Conservation (phyloP, 1,284 basidiomycete genomes). For the Vanrija sp. region DNA sequence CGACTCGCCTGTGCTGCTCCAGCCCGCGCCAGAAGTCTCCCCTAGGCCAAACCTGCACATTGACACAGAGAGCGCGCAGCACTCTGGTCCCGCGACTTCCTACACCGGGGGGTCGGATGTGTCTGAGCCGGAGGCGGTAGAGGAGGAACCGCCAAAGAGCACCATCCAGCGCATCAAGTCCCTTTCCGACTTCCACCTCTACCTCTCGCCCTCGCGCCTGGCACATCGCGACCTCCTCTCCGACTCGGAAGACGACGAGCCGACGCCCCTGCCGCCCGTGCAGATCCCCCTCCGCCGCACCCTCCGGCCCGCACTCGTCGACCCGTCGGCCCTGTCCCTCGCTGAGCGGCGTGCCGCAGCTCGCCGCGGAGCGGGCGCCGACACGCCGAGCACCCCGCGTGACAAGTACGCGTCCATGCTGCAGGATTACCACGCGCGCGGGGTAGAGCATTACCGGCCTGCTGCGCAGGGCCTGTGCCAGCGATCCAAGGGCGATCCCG, state of each 20-base stretch:
- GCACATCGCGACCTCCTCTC: constrained; percentile 40
- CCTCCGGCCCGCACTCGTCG: constrained; percentile 29
- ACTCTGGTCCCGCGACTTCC: too few relatives aligned
- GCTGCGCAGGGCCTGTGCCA: too few relatives aligned
- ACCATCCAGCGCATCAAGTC: constrained; percentile 38
- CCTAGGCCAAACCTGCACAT: too few relatives aligned
- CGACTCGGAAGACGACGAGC: constrained; percentile 33
- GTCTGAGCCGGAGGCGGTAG: neutral
- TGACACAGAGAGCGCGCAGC: too few relatives aligned
- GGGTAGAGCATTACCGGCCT: constrained; percentile 25
- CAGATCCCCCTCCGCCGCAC: constrained; percentile 5
- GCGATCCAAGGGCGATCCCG: neutral
- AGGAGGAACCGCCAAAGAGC: constrained; percentile 2
- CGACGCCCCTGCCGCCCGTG: neutral
- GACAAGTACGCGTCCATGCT: constrained; percentile 37
- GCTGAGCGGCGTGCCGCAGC: constrained; percentile 14
- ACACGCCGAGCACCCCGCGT: constrained; percentile 4
- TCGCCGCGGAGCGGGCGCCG: neutral
- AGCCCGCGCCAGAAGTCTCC: too few relatives aligned
- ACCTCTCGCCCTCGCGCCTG: constrained; percentile 46
- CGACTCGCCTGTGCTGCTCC: too few relatives aligned
- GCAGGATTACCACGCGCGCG: constrained; percentile 39
- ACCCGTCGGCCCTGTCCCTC: constrained; percentile 19
- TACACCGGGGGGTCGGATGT: too few relatives aligned
- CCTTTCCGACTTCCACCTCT: constrained; percentile 46